These are phyloP conservation scores for Geosiphon pyriformis DNA, from an alignment of 192 early-diverging fungal species.

Conservation along the genomic window DNA sequence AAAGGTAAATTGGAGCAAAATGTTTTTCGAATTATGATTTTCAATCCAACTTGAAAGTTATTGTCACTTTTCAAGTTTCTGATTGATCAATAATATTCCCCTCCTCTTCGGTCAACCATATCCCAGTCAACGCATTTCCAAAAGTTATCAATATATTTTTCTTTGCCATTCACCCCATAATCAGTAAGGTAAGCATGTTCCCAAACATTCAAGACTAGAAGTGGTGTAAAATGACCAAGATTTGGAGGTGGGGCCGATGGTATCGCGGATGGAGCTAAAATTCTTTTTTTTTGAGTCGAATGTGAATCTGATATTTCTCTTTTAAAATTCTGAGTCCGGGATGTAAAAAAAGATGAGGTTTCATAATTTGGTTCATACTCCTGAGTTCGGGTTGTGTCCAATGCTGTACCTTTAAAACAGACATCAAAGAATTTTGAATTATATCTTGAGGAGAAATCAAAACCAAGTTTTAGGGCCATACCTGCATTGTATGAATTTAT, in stretches of 20 bases:
- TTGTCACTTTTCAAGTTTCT: too few species aligned
- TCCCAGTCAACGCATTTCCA: conserved; percentile 39
- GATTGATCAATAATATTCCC: too few species aligned
- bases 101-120: conserved; percentile 28
- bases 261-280: conserved; percentile 14
- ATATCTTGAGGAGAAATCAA: neutral
- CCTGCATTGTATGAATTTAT: conserved; percentile 44
- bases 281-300: conserved; percentile 28
- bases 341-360: conserved; percentile 26
- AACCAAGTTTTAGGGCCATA: conserved; percentile 2
- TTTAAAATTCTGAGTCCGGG: too few species aligned
- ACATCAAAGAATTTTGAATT: neutral
- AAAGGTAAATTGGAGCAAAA: too few species aligned
- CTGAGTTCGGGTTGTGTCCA: conserved; percentile 17
- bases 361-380: conserved; percentile 21
- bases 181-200: conserved; percentile 43
- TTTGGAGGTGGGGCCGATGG: neutral
- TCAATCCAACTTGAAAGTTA: too few species aligned
- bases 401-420: conserved; percentile 2
- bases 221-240: conserved; percentile 30
- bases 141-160: conserved; percentile 34
- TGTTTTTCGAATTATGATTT: too few species aligned
- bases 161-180: conserved; percentile 35
- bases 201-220: conserved; percentile 38
- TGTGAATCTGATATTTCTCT: conserved; percentile 25